Percentiles rank a stretch among this genome's conserved stretches.
Evolutionary conservation across 2,329 filamentous ascomycete species (phyloP).

Genomic region (Hypoxylon sp.): DNA sequence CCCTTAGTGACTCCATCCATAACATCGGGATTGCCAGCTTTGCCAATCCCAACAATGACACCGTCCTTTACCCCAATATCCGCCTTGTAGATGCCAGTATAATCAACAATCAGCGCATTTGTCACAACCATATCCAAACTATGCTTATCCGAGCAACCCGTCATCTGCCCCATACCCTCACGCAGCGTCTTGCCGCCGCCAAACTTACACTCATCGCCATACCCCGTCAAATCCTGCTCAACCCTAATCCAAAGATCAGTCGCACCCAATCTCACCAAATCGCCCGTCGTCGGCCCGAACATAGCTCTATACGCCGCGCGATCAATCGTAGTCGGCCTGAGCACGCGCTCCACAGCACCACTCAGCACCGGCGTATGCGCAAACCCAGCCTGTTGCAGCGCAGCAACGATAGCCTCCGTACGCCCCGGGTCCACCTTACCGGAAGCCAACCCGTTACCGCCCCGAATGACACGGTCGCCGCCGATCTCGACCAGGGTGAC

Average conservation of each 20-base stretch:
- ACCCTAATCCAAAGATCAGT: constrained; percentile 94
- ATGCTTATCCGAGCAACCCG: constrained; percentile 79
- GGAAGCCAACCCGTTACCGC: constrained; percentile 84
- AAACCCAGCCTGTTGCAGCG: constrained; percentile 81
- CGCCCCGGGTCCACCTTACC: constrained; percentile 78
- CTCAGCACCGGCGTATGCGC: constrained; percentile 79
- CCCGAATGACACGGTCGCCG: constrained; percentile 83
- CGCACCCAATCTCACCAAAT: constrained; percentile 83
- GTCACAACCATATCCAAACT: constrained; percentile 88
- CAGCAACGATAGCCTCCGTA: constrained; percentile 75
- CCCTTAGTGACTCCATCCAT: constrained; percentile 88
- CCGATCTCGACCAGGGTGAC: constrained; percentile 91
- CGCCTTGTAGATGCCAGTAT: constrained; percentile 94
- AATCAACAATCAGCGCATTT: constrained; percentile 92
- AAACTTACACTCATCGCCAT: constrained; percentile 96
- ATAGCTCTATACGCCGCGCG: constrained; percentile 85
- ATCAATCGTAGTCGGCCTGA: constrained; percentile 79
- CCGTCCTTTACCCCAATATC: constrained; percentile 95
- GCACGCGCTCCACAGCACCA: constrained; percentile 62
- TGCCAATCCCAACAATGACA: constrained; percentile 88
- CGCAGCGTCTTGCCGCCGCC: constrained; percentile 94
- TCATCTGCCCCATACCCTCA: constrained; percentile 96
- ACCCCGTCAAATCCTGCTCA: constrained; percentile 85
- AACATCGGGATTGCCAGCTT: constrained; percentile 96
- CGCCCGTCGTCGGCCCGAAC: constrained; percentile 94